A percentile compares a stretch with the other conserved stretches of the same genome.
phyloP scores from a whole-genome alignment of 2,329 filamentous ascomycete species.

The Didymella pinodella region DNA sequence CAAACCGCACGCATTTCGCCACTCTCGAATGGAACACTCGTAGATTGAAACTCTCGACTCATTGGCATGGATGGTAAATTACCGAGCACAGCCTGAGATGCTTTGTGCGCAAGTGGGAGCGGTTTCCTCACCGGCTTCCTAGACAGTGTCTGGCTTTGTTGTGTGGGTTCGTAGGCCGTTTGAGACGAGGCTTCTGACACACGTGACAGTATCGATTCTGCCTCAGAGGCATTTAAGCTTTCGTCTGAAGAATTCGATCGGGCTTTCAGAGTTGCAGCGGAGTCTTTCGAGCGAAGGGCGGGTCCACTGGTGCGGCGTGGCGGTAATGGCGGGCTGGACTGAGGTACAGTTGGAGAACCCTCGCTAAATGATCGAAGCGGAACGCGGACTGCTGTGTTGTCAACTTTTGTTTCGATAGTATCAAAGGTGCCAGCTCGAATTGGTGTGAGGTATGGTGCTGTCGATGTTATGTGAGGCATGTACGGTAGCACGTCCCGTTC shows the following conservation, averaged over 20 bases:
- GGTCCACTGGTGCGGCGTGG: conserved; percentile 32
- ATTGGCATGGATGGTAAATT: background rate
- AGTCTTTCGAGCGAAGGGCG: conserved; percentile 6
- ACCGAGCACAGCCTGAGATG: conserved; percentile 21
- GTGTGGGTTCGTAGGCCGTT: conserved; percentile 20
- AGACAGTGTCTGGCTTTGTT: conserved; percentile 7
- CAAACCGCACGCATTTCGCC: conserved; percentile 35
- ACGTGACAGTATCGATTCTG: conserved; percentile 21
- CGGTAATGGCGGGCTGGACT: conserved; percentile 27
- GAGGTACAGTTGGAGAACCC: background rate
- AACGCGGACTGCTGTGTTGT: background rate
- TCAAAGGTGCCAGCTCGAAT: conserved; percentile 8
- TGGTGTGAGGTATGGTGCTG: conserved; percentile 5
- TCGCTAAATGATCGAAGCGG: conserved; percentile 24
- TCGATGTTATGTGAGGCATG: conserved; percentile 27
- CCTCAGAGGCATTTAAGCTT: conserved; percentile 15
- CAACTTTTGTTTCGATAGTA: conserved; percentile 7
- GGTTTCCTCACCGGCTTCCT: conserved; percentile 21
- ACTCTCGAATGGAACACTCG: conserved; percentile 18
- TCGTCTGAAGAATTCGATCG: conserved; percentile 23
- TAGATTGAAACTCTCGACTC: conserved; percentile 1
- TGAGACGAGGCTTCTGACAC: conserved; percentile 30
- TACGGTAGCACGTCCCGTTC: conserved; percentile 29
- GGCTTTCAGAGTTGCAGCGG: conserved; percentile 6
- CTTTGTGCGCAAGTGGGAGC: conserved; percentile 24